Evolutionary conservation across 2,329 filamentous ascomycete species (phyloP), one percentile per base, ranked within the genome.

Genomic region (Talaromyces sp.): DNA sequence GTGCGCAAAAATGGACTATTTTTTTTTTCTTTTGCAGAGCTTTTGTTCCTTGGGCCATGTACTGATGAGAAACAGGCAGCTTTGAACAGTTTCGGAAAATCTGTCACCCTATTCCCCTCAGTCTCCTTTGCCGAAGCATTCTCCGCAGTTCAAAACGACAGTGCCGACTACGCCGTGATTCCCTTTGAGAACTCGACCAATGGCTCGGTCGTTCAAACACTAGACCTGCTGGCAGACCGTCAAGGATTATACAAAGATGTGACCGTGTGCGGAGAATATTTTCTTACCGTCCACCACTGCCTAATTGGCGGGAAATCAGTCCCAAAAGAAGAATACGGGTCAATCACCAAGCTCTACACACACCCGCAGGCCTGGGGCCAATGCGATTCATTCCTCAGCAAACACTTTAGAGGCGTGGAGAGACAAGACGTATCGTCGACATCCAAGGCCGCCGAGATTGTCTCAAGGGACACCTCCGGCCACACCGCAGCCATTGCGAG

Each of bases 101-200:
- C 67, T 4, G 67, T 68, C 48, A 65, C 69, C 19, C 64, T 78
- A 31, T 62, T 69, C 9, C 74, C 76, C 1, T 66, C 73, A 32
- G 50, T 72, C 31, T 74, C 70, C 17, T 79, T 78, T 61, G 69
- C 71, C 32, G 91, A 94, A 70, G 86, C 96, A 67, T 96, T 97
- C 74, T 81, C 87, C 56, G 82, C 86, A 17, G 89, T 96, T 6
- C 91, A 95, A 69, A 80, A 81, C 41, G 82, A 84, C 61, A 72
- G 78, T 51, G 85, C 85, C 0, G 76, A 83, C 57, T 87, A 87
- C 60, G 94, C 92, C 66, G 89, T 97, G 32, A 89, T 97, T 1
- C 94, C 94, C 7, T 92, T 96, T 75, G 93, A 97, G 73, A 99
- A 99, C 79, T 95, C 90, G 46, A 93, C 91, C 71, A 96, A 97